phyloP scores from a whole-genome alignment of 129 eudicot species.

The Pseudognaphalium luteoalbum region DNA sequence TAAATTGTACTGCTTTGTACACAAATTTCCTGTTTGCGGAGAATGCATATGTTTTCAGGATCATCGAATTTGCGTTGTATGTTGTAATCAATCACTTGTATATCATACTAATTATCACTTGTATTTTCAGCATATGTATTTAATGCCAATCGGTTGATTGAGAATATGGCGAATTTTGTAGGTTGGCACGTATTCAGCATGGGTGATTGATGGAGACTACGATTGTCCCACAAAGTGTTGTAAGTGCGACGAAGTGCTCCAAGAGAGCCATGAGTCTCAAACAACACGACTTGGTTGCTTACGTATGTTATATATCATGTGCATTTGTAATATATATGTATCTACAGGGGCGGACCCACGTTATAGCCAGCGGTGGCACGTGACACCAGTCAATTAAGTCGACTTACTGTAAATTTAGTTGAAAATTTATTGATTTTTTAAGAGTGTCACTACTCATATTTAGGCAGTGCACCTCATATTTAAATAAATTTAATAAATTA shows the following conservation, averaged over 20 bases:
- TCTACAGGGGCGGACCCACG: too few relatives aligned
- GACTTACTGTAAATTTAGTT: too few relatives aligned
- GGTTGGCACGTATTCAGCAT: conserved; percentile 93
- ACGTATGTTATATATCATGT: conserved; percentile 54
- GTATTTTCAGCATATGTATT: background rate
- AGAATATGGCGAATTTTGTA: conserved; percentile 24
- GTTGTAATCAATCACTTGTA: background rate
- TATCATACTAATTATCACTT: background rate
- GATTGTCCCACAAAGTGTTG: conserved; percentile 95
- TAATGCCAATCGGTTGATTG: conserved; percentile 1
- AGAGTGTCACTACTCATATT: too few relatives aligned
- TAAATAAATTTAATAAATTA: too few relatives aligned
- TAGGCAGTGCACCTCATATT: too few relatives aligned
- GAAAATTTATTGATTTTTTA: too few relatives aligned
- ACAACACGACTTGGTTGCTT: conserved; percentile 93
- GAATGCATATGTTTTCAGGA: conserved; percentile 96
- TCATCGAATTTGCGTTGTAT: conserved; percentile 89
- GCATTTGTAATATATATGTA: conserved; percentile 9
- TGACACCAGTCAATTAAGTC: too few relatives aligned
- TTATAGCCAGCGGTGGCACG: too few relatives aligned
- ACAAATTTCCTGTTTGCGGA: conserved; percentile 98
- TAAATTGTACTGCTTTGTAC: conserved; percentile 93
- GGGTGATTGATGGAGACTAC: conserved; percentile 99
- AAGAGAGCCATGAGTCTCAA: conserved; percentile 57
- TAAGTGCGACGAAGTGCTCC: conserved; percentile 63